A percentile compares a stretch with the other conserved stretches of the same genome.
Conservation (phyloP, 2,329 filamentous ascomycete species). For the Colletotrichum melonis region DNA sequence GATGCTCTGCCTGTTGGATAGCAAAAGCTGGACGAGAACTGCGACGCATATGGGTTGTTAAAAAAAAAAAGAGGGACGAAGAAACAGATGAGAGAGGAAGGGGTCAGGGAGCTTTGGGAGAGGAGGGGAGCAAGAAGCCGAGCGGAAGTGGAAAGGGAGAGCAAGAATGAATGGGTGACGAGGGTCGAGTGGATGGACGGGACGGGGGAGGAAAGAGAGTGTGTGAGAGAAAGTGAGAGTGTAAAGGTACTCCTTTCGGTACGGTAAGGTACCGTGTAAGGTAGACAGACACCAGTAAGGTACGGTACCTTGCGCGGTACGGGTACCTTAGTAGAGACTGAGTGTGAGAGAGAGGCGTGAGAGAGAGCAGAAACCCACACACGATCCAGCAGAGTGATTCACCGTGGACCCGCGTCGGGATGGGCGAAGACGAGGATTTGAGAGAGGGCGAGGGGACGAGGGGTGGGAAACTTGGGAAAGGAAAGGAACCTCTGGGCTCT, state of each 20-base stretch:
- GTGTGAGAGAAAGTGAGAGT: conserved; percentile 11
- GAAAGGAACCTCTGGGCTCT: not conserved
- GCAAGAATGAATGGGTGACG: conserved; percentile 13
- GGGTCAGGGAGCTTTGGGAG: conserved; percentile 19
- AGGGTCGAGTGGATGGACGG: conserved; percentile 5
- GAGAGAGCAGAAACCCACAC: conserved; percentile 31
- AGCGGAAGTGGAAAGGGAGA: conserved; percentile 14
- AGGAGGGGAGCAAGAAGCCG: conserved; percentile 11
- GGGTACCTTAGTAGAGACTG: no score
- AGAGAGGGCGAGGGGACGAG: not conserved
- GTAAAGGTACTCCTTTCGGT: not conserved
- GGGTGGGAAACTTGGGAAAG: not conserved
- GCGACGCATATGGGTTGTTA: conserved; percentile 25
- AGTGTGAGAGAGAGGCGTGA: not conserved
- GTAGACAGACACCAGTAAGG: not conserved
- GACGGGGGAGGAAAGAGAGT: conserved; percentile 6
- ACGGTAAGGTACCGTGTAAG: not conserved
- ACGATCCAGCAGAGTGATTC: conserved; percentile 33
- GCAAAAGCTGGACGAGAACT: conserved; percentile 15
- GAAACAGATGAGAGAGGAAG: conserved; percentile 26
- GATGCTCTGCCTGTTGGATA: conserved; percentile 19
- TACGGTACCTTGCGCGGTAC: no score
- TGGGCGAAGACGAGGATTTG: conserved; percentile 31
- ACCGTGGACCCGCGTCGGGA: conserved; percentile 32
- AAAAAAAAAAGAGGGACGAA: conserved; percentile 19